Conservation (phyloP, 108 stramenopile species). For the Cyclotella choctawhatcheeana region DNA sequence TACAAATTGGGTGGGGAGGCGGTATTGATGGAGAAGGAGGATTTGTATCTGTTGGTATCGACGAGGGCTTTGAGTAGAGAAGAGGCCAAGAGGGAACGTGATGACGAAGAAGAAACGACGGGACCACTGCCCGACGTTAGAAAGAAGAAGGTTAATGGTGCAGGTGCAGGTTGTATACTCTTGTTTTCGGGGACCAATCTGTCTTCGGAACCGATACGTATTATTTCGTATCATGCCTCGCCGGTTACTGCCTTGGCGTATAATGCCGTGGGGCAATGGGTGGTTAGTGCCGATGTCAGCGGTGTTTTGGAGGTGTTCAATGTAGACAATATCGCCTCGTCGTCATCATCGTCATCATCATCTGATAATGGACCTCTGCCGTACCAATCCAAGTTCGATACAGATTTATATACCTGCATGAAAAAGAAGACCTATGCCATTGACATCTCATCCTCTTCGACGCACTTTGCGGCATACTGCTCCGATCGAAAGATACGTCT, state of each 20-base stretch:
- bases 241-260: slow-evolving; percentile 85
- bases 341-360: neutral
- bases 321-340: slow-evolving; percentile 3
- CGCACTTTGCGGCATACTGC: slow-evolving; percentile 82
- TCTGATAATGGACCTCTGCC: slow-evolving; percentile 27
- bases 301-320: slow-evolving; percentile 97
- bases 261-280: slow-evolving; percentile 59
- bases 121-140: too few relatives aligned
- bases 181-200: slow-evolving; percentile 60
- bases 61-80: slow-evolving; percentile 40
- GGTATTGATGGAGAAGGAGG: slow-evolving; percentile 52
- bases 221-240: slow-evolving; percentile 73
- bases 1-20: slow-evolving; percentile 52
- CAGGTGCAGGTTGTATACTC: slow-evolving; percentile 52
- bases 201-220: slow-evolving; percentile 58
- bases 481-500: slow-evolving; percentile 86
- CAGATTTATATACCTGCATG: slow-evolving; percentile 89
- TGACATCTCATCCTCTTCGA: slow-evolving; percentile 60
- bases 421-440: slow-evolving; percentile 86
- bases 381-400: slow-evolving; percentile 85
- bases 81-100: slow-evolving; percentile 21
- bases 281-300: slow-evolving; percentile 81
- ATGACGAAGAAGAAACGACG: slow-evolving; percentile 37
- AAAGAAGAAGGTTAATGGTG: neutral
- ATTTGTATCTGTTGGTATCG: slow-evolving; percentile 36